Percentiles rank a stretch among this genome's conserved stretches.
These are phyloP conservation scores for Peronospora belbahrii DNA, from an alignment of 352 stramenopile genomes.

Conservation along the genomic window DNA sequence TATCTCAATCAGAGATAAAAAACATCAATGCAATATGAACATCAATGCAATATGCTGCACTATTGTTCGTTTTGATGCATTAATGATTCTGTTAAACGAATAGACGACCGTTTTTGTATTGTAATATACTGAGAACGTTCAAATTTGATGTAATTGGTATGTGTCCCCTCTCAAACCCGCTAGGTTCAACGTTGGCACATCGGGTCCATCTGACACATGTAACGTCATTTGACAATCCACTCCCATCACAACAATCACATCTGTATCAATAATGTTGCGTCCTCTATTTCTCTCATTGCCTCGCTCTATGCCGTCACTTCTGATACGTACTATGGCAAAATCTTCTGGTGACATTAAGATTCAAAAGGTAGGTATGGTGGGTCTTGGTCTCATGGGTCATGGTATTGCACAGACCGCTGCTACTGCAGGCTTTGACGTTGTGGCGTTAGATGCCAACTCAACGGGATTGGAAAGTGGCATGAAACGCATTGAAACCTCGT, in stretches of 20 bases:
- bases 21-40: too few relatives aligned
- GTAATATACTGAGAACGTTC: too few relatives aligned
- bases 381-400: constrained; percentile 96
- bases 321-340: constrained; percentile 20
- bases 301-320: constrained; percentile 11
- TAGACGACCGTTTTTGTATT: too few relatives aligned
- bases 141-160: too few relatives aligned
- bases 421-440: constrained; percentile 74
- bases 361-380: constrained; percentile 90
- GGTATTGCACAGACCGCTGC: constrained; percentile 94
- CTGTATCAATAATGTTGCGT: constrained; percentile 3
- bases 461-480: constrained; percentile 74
- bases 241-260: background rate
- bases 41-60: too few relatives aligned
- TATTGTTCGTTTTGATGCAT: too few relatives aligned
- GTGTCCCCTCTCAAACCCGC: constrained; percentile 4
- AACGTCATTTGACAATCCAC: constrained; percentile 12
- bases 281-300: constrained; percentile 10
- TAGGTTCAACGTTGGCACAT: too few relatives aligned
- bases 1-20: too few relatives aligned
- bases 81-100: too few relatives aligned
- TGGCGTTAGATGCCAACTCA: constrained; percentile 72
- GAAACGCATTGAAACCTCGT: constrained; percentile 88
- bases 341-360: constrained; percentile 40
- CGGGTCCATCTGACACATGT: constrained; percentile 9